phyloP scores from a whole-genome alignment of 1,284 basidiomycete genomes.

The Marasmius tenuissimus region DNA sequence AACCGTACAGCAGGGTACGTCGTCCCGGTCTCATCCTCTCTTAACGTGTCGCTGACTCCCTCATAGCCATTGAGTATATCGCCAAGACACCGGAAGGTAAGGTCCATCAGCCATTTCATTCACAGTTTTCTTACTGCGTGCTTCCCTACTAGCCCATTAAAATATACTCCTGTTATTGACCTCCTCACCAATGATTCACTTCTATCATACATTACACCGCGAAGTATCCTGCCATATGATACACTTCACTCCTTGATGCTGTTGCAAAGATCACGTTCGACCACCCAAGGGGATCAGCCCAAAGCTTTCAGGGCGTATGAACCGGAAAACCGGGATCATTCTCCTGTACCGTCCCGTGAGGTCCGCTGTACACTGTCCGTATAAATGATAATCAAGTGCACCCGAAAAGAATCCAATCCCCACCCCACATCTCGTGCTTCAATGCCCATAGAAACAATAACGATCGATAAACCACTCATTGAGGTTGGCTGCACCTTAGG shows the following conservation, averaged over 20 bases:
- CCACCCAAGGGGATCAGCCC: too few species aligned
- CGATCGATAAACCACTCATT: conserved; percentile 45
- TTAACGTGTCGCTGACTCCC: conserved; percentile 15
- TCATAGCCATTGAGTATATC: conserved; percentile 94
- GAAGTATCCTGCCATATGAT: background rate
- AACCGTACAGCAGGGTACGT: conserved; percentile 88
- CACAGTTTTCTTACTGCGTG: conserved; percentile 24
- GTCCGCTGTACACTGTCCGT: background rate
- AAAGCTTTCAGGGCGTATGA: too few species aligned
- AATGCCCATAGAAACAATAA: conserved; percentile 19
- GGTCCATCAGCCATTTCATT: conserved; percentile 20
- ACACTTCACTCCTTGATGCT: too few species aligned
- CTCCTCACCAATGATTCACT: background rate
- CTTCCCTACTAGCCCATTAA: conserved; percentile 14
- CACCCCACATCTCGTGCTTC: background rate
- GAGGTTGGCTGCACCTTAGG: conserved; percentile 60
- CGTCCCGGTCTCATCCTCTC: conserved; percentile 18
- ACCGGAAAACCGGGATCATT: too few species aligned
- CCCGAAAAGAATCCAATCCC: too few species aligned
- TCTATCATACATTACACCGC: background rate
- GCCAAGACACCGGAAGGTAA: conserved; percentile 89
- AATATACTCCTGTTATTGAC: background rate
- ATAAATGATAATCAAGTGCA: background rate
- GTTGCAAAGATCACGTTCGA: too few species aligned
- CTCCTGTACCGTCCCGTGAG: background rate